A percentile compares a stretch with the other conserved stretches of the same genome.
Conservation (phyloP, 345 rosid species). For the Odontarrhena argentea region DNA sequence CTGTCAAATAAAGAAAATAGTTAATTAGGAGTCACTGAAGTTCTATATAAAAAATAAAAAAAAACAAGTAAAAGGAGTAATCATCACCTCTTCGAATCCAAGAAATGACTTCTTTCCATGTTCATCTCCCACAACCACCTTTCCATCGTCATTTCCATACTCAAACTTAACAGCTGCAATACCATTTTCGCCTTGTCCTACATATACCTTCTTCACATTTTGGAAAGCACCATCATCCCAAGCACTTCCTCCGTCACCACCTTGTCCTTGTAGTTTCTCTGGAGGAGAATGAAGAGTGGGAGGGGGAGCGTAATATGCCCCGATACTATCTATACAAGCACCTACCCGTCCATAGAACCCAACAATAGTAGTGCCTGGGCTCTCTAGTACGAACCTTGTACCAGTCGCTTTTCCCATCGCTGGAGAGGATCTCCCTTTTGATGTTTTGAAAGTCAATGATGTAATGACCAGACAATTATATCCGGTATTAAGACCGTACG, state of each 20-base stretch:
- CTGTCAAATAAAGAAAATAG: background rate
- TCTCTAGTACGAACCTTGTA: slow-evolving; percentile 10
- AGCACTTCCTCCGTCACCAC: slow-evolving; percentile 30
- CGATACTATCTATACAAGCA: slow-evolving; percentile 7
- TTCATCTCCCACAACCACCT: slow-evolving; percentile 11
- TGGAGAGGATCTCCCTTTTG: slow-evolving; percentile 13
- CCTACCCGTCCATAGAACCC: slow-evolving; percentile 36
- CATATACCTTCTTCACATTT: slow-evolving; percentile 16
- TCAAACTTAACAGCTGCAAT: slow-evolving; percentile 9
- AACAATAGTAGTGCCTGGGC: slow-evolving; percentile 21
- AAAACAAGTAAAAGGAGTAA: background rate
- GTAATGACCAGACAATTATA: background rate
- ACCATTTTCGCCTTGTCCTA: slow-evolving; percentile 14
- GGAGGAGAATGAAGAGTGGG: background rate
- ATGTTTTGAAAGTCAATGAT: slow-evolving; percentile 22
- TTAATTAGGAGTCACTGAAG: too few relatives aligned
- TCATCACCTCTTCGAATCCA: background rate
- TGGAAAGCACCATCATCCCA: slow-evolving; percentile 35
- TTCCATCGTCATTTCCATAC: background rate
- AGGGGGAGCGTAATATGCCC: slow-evolving; percentile 6
- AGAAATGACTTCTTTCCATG: slow-evolving; percentile 25
- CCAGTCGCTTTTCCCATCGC: slow-evolving; percentile 14
- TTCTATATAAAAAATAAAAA: background rate
- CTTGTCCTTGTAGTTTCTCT: slow-evolving; percentile 25
- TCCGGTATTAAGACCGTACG: background rate